These are phyloP conservation scores for Babesia bigemina DNA, from an alignment of 169 alveolate species.

Conservation along the genomic window DNA sequence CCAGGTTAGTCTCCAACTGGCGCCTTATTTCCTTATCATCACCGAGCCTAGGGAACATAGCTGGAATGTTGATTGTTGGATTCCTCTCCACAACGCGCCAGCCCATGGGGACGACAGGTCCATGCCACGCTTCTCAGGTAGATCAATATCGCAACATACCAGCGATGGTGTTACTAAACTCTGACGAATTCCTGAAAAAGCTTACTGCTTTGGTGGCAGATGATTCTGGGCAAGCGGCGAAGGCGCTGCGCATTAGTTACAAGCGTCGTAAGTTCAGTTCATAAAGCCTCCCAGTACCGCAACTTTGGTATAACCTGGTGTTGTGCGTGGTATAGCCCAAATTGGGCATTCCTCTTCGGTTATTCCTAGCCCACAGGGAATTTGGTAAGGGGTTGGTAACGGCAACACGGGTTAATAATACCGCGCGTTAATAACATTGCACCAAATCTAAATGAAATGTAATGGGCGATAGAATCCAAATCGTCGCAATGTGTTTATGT, in stretches of 20 bases:
- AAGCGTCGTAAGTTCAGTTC: slow-evolving; percentile 65
- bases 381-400: not conserved
- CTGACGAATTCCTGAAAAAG: slow-evolving; percentile 66
- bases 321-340: not conserved
- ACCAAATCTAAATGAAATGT: no score
- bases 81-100: not conserved
- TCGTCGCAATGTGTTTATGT: no score
- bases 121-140: not conserved
- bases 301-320: not conserved
- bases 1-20: slow-evolving; percentile 34
- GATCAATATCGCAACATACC: slow-evolving; percentile 4
- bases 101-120: slow-evolving; percentile 20
- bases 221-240: slow-evolving; percentile 57
- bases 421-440: no score
- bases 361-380: not conserved
- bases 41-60: slow-evolving; percentile 26
- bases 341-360: not conserved
- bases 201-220: slow-evolving; percentile 61
- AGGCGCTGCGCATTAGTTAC: slow-evolving; percentile 76
- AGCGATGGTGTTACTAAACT: slow-evolving; percentile 71
- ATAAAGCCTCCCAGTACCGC: not conserved
- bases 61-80: not conserved
- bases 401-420: no score
- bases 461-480: no score
- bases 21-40: slow-evolving; percentile 30